phyloP scores from a whole-genome alignment of 1,139 yeast genomes.

The Debaryomycetaceae sp. region DNA sequence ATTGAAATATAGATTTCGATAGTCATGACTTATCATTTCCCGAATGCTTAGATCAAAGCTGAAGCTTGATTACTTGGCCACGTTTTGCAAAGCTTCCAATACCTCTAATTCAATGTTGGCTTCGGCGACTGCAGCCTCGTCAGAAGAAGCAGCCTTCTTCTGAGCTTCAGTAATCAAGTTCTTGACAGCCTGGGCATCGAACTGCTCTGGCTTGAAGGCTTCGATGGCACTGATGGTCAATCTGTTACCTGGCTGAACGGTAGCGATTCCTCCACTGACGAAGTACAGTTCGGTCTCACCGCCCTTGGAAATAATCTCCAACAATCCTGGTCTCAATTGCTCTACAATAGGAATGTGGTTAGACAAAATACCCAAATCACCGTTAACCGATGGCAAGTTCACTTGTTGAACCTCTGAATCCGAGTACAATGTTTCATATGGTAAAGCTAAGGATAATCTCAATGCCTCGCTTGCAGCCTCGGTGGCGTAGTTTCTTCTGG shows the following conservation, averaged over 20 bases:
- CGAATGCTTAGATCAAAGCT: conserved; percentile 6
- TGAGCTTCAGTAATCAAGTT: conserved; percentile 89
- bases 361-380: conserved; percentile 96
- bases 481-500: conserved; percentile 87
- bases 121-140: conserved; percentile 87
- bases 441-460: conserved; percentile 87
- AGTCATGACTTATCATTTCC: conserved; percentile 8
- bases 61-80: conserved; percentile 60
- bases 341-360: conserved; percentile 98
- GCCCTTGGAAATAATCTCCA: conserved; percentile 80
- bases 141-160: conserved; percentile 82
- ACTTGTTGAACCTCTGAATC: conserved; percentile 73
- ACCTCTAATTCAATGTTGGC: conserved; percentile 96
- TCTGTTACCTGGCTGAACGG: conserved; percentile 92
- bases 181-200: conserved; percentile 79
- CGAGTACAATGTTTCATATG: conserved; percentile 65
- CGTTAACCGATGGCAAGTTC: conserved; percentile 92
- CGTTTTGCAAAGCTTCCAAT: conserved; percentile 86
- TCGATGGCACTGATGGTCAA: conserved; percentile 92
- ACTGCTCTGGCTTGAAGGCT: conserved; percentile 90
- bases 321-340: conserved; percentile 94
- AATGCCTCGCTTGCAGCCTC: conserved; percentile 76
- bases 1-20: conserved; percentile 3
- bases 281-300: conserved; percentile 78
- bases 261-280: conserved; percentile 96